Conservation (phyloP, 2,329 filamentous ascomycete species). For the Penicillium sp. region DNA sequence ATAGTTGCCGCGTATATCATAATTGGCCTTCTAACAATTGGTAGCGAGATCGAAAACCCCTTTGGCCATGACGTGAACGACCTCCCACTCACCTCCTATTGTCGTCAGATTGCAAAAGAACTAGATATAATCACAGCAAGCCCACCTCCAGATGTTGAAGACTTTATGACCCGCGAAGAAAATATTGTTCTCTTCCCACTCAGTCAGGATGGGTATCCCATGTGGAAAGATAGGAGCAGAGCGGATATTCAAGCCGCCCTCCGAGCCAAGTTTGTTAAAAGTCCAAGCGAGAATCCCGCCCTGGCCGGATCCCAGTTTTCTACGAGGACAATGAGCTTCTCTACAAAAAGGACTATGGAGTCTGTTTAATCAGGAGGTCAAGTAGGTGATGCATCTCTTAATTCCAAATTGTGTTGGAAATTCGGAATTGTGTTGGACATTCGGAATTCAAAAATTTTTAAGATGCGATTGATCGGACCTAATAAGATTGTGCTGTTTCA, state of each 20-base stretch:
- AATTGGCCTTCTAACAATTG: conserved; percentile 74
- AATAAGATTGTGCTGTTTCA: too few species aligned
- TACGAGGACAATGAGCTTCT: not conserved
- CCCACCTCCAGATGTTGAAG: conserved; percentile 54
- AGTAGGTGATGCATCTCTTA: too few species aligned
- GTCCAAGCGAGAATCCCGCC: not conserved
- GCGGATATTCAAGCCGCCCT: conserved; percentile 51
- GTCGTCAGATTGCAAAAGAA: conserved; percentile 73
- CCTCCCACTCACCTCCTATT: conserved; percentile 75
- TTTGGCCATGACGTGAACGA: conserved; percentile 86
- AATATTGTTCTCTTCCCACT: conserved; percentile 45
- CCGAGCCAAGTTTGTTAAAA: conserved; percentile 38
- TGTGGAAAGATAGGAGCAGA: conserved; percentile 55
- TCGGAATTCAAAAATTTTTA: too few species aligned
- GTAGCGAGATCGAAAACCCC: conserved; percentile 82
- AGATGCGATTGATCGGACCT: too few species aligned
- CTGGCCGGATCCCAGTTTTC: not conserved
- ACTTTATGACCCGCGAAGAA: conserved; percentile 51
- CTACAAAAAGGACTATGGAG: not conserved
- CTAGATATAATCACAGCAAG: conserved; percentile 72
- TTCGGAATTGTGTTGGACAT: too few species aligned
- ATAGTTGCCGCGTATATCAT: conserved; percentile 76
- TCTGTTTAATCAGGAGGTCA: not conserved
- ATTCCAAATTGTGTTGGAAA: too few species aligned
- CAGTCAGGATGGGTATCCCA: conserved; percentile 50